Evolutionary conservation across 1,284 basidiomycete species (phyloP), one percentile per base, ranked within the genome.

Genomic region (Rhodotorula sp.): DNA sequence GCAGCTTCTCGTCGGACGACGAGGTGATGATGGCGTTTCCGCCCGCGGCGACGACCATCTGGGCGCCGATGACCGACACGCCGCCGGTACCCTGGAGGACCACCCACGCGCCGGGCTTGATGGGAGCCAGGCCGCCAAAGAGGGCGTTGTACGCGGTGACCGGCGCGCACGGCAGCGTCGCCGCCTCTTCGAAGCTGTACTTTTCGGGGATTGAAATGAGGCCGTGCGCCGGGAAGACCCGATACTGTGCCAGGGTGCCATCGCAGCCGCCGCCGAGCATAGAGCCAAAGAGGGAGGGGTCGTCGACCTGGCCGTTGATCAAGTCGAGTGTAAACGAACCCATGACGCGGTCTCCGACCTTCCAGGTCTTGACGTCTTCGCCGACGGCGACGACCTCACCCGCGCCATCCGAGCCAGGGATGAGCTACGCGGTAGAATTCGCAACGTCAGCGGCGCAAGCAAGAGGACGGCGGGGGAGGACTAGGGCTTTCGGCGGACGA

Each of bases 1-100:
- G 81, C 14, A 87, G 81, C 79, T 89, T 89, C 49, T 85, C 83
- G 72, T 87, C 86, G 0, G 86, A 86, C 1, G 86, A 87, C 1
- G 86, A 87, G 0, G 86, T 88, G 34, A 83, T 82, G 69, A 89
- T 87, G 26, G 86, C 86, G 6, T 79, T 84, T 3, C 87, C 87
- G 19, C 88, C 87, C 0, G 84, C 83, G 0, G 85, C 86, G 26
- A 85, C 80, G 0, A 86, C 87, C 57, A 89, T 81, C 78, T 88
- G 87, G 7, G 79, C 78, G 10, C 80, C 85, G 76, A 85, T 84
- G 28, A 84, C 76, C 8, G 80, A 81, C 19, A 83, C 83, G n/a
- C 83, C 83, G 23, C 83, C 83, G 3, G 83, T 83, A 0, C 83
- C 83, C 26, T 82, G 77, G 14, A 81, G 80, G 18, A 83, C 76